Base-by-base conservation (phyloP, 768 basidiomycete species). In the Lactifluus pinguis region DNA sequence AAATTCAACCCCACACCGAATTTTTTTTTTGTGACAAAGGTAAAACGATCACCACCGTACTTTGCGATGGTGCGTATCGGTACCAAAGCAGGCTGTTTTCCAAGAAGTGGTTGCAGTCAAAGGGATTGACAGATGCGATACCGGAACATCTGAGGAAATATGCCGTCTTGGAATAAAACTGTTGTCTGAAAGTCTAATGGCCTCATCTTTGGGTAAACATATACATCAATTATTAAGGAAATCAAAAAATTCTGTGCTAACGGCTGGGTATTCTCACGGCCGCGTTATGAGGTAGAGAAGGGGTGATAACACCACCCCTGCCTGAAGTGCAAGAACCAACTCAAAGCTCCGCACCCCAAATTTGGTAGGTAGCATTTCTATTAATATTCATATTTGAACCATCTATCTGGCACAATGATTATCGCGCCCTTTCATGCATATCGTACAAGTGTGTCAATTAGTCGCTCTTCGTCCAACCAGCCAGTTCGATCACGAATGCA, bases 31-130 rank as follows among this genome's bases (percentile, higher is more conserved):
- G 41, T 39, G 5, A 49, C 62, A 25, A 25, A 93, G 90, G 89
- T 39, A 87, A 87, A 21, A 91, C 80, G 15, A 78, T 98, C 32
- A 93, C 85, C 1, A 99, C 97, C 5, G 80, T 98, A 55, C 74
- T 99, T 42, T 92, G 89, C 72, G 97, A 99, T 70, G 97, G 95
- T 7, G 97, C 97, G 49, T 95, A 98, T 69, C 83, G 97, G 69
- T 97, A 99, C 70, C 97, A 98, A 75, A 95, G 91, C 62, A 82
- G 97, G 11, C 76, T 99, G 39, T 99, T 99, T 76, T 97, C 94
- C 15, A 89, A 89, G 71, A 82, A 83, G 67, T 99, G 97, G 97
- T 75, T 99, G 50, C 77, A 84, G 69, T 76, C 80, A 39, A 98
- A 98, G 71, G 85, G 80, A 0, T 76, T 99, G 53, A 79, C 81